phyloP scores from a whole-genome alignment of 2,329 filamentous ascomycete species.

The Colletotrichum sp. region DNA sequence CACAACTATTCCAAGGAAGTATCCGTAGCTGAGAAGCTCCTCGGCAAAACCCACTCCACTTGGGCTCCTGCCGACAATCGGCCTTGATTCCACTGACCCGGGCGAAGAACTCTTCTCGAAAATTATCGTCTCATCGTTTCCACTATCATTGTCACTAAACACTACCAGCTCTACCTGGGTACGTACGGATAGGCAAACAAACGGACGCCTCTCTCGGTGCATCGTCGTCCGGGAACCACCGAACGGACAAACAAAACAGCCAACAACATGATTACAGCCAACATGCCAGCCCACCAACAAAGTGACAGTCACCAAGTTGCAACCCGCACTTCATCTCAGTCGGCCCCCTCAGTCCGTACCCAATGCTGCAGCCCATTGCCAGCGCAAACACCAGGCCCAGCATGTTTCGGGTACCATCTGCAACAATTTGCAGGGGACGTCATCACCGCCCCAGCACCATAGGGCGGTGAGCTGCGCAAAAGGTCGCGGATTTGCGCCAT shows the following conservation, averaged over 20 bases:
- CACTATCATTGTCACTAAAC: neutral
- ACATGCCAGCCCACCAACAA: neutral
- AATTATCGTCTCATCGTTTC: neutral
- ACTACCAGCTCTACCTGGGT: neutral
- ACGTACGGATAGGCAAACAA: neutral
- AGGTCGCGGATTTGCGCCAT: neutral
- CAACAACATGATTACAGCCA: neutral
- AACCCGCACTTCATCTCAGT: neutral
- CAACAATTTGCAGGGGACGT: neutral
- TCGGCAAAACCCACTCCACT: slow-evolving; percentile 2
- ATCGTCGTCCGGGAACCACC: neutral
- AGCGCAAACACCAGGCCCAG: neutral
- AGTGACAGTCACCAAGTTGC: neutral
- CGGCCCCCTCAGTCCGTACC: neutral
- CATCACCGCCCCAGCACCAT: slow-evolving; percentile 1
- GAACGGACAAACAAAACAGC: neutral
- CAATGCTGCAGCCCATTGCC: neutral
- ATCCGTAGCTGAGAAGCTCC: neutral
- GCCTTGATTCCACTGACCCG: neutral
- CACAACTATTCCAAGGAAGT: neutral
- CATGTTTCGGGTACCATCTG: neutral
- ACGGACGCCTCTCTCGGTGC: neutral
- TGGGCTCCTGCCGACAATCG: neutral
- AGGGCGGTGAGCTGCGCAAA: slow-evolving; percentile 10
- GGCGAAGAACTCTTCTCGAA: neutral